Conservation (phyloP, 371 early-diverging fungal species). For the Umbelopsis sp. region DNA sequence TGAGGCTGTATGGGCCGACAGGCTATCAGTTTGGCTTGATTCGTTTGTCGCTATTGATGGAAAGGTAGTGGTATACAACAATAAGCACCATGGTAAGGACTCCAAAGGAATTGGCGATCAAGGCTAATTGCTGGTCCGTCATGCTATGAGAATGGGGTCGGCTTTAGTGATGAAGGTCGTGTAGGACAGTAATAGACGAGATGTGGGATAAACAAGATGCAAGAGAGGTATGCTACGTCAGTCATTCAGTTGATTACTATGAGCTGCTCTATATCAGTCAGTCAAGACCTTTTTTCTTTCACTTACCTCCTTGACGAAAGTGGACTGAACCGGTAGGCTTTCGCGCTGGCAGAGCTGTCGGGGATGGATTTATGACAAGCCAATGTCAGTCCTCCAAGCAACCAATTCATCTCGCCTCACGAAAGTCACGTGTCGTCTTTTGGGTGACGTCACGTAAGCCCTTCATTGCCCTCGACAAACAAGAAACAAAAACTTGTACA, state of each 20-base stretch:
- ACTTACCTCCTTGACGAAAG: too few relatives aligned
- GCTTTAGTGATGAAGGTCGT: not conserved
- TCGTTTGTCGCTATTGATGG: slow-evolving; percentile 44
- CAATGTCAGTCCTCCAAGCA: slow-evolving; percentile 5
- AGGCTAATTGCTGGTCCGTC: slow-evolving; percentile 57
- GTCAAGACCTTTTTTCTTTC: too few relatives aligned
- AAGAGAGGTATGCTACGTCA: too few relatives aligned
- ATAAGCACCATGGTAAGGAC: slow-evolving; percentile 62
- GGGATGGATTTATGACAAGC: not conserved
- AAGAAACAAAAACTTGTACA: slow-evolving; percentile 14
- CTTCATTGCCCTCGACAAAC: slow-evolving; percentile 15
- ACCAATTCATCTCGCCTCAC: not conserved
- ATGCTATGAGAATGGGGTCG: slow-evolving; percentile 36
- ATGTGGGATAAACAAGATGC: not conserved
- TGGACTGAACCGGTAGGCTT: too few relatives aligned
- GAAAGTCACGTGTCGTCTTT: not conserved
- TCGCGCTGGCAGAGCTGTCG: not conserved
- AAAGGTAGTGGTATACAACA: slow-evolving; percentile 59
- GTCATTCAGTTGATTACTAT: too few relatives aligned
- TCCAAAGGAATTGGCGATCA: slow-evolving; percentile 61
- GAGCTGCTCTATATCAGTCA: too few relatives aligned
- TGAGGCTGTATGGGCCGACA: not conserved
- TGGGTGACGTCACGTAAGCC: slow-evolving; percentile 9
- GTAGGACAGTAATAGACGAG: not conserved
- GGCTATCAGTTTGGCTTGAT: slow-evolving; percentile 19